Percentiles rank a stretch among this genome's conserved stretches.
Evolutionary conservation across 2,329 filamentous ascomycete species (phyloP).

Genomic region (Trichophyton schoenleinii): DNA sequence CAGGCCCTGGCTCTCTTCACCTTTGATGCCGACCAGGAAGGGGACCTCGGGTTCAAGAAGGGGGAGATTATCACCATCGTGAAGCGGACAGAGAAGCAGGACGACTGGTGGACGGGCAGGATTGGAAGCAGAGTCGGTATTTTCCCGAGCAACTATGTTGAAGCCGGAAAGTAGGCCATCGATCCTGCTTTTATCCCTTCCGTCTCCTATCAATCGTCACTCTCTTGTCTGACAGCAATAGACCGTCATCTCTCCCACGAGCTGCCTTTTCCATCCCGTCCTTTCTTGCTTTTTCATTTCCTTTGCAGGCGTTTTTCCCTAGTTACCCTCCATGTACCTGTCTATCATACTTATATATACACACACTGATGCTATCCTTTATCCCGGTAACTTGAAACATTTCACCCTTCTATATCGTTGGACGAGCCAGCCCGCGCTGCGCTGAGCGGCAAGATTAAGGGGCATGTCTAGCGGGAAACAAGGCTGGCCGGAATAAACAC

Average conservation of each 20-base stretch:
- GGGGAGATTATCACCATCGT: slow-evolving; percentile 89
- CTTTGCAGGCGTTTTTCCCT: background rate
- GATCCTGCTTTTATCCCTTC: background rate
- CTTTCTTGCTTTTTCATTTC: background rate
- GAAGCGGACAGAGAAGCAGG: slow-evolving; percentile 85
- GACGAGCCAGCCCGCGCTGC: background rate
- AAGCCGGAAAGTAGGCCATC: slow-evolving; percentile 18
- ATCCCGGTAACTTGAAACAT: background rate
- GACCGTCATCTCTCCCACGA: background rate
- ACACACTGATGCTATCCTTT: background rate
- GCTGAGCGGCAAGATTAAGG: background rate
- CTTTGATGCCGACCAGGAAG: slow-evolving; percentile 86
- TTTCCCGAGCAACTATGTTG: slow-evolving; percentile 50
- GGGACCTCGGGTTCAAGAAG: slow-evolving; percentile 92
- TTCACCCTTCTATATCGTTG: background rate
- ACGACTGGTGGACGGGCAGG: slow-evolving; percentile 96
- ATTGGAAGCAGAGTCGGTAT: slow-evolving; percentile 77
- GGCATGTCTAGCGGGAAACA: background rate
- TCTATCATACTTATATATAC: background rate
- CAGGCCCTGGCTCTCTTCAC: slow-evolving; percentile 86
- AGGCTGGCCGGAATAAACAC: background rate
- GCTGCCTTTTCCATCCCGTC: background rate
- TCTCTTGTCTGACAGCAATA: background rate
- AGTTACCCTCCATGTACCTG: background rate
- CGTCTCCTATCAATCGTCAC: background rate